A percentile compares a stretch with the other conserved stretches of the same genome.
Evolutionary conservation across 148 eudicot genomes (phyloP).

Genomic region (Camellia japonica): DNA sequence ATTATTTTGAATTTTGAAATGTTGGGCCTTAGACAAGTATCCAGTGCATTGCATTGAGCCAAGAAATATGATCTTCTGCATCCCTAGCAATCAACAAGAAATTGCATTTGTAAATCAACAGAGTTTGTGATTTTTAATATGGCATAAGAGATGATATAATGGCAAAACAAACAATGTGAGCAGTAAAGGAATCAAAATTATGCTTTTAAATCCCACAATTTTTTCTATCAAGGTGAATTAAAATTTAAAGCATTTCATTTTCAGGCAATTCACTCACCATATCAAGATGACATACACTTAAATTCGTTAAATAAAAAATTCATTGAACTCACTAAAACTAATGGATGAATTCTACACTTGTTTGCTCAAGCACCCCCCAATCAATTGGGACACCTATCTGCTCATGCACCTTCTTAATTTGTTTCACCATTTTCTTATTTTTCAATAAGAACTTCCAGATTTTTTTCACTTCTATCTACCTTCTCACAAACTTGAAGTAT

Average conservation of each 20-base stretch:
- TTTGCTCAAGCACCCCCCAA: too few relatives aligned
- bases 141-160: not conserved
- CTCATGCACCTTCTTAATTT: not conserved
- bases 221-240: not conserved
- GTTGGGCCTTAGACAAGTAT: not conserved
- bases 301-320: not conserved
- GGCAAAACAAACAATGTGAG: not conserved
- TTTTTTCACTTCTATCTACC: not conserved
- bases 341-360: too few relatives aligned
- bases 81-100: constrained; percentile 56
- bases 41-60: constrained; percentile 36
- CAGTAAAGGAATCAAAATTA: not conserved
- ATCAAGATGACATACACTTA: not conserved
- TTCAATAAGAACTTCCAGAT: not conserved
- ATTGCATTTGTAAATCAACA: constrained; percentile 10
- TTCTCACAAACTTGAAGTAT: not conserved
- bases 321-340: not conserved
- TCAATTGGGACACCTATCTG: too few relatives aligned
- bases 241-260: not conserved
- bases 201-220: not conserved
- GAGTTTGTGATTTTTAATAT: not conserved
- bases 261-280: not conserved
- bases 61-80: constrained; percentile 93
- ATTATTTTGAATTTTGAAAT: not conserved
- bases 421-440: not conserved